Percentiles rank a stretch among this genome's conserved stretches.
These are phyloP conservation scores for Saccharomycopsis schoenii DNA, from an alignment of 805 yeast genomes.

Conservation along the genomic window DNA sequence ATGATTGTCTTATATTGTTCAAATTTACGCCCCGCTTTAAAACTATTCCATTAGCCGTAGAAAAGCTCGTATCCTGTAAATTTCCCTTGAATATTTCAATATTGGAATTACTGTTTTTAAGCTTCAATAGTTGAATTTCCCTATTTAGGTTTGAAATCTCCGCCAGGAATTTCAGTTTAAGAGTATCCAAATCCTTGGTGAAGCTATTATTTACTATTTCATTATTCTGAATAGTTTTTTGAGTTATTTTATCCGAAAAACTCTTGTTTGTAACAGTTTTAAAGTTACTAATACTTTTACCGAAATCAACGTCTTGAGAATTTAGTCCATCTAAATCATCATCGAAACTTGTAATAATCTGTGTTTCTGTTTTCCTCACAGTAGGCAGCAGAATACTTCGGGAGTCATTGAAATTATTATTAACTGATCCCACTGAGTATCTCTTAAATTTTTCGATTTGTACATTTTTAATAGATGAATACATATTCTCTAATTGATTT, in stretches of 20 bases:
- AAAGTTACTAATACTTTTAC: background rate
- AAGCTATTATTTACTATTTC: background rate
- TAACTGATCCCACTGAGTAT: background rate
- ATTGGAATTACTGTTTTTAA: background rate
- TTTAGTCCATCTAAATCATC: background rate
- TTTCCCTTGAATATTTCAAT: background rate
- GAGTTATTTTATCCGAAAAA: background rate
- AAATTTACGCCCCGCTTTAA: background rate
- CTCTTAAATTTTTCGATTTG: background rate
- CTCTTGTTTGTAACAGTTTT: background rate
- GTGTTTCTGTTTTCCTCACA: background rate
- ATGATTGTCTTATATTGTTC: background rate
- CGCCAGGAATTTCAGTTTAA: background rate
- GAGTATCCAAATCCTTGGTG: background rate
- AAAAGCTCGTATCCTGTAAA: background rate
- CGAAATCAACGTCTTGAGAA: background rate
- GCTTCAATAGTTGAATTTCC: background rate
- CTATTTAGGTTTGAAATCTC: background rate
- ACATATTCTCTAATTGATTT: background rate
- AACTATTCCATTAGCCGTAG: background rate
- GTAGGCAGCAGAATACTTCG: background rate
- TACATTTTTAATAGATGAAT: background rate
- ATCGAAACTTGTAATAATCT: background rate
- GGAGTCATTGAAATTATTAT: background rate
- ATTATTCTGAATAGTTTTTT: background rate